A percentile compares a stretch with the other conserved stretches of the same genome.
These are phyloP conservation scores for Crotalaria pallida DNA, from an alignment of 306 rosid genomes.

Conservation along the genomic window DNA sequence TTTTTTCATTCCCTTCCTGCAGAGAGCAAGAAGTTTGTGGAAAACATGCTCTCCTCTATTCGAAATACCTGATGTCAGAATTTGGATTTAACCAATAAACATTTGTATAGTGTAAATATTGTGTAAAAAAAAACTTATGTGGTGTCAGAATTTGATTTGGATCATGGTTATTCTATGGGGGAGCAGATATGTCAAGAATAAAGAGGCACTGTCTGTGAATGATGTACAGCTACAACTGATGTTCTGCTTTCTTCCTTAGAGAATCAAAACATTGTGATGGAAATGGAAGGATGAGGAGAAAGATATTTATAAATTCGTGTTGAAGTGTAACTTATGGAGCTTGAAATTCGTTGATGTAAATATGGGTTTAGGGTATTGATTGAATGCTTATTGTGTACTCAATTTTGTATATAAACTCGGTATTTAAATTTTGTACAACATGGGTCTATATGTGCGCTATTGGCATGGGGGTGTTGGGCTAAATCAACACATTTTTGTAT, in stretches of 20 bases:
- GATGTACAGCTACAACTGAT: constrained; percentile 1
- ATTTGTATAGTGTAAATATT: constrained; percentile 29
- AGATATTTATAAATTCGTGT: constrained; percentile 9
- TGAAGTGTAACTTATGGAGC: constrained; percentile 31
- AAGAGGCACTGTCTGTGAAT: constrained; percentile 18
- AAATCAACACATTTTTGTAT: background rate
- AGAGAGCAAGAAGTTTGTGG: constrained; percentile 77
- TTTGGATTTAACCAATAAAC: constrained; percentile 4
- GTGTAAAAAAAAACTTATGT: constrained; percentile 8
- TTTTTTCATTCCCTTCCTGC: constrained; percentile 28
- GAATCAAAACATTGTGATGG: constrained; percentile 14
- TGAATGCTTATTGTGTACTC: constrained; percentile 25
- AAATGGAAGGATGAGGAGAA: background rate
- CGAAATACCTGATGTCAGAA: constrained; percentile 60
- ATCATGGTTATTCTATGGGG: constrained; percentile 21
- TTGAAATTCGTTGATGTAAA: constrained; percentile 51
- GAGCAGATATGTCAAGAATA: constrained; percentile 29
- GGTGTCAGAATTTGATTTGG: constrained; percentile 29
- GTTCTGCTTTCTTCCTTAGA: constrained; percentile 12
- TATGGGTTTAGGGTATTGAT: constrained; percentile 28
- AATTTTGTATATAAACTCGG: constrained; percentile 34
- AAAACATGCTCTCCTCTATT: constrained; percentile 77
- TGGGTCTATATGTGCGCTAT: background rate
- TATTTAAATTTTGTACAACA: constrained; percentile 30
- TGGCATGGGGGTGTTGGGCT: background rate